Evolutionary conservation across 495 filamentous ascomycete species (phyloP), one percentile per base, ranked within the genome.

Genomic region (Xylaria nigripes): DNA sequence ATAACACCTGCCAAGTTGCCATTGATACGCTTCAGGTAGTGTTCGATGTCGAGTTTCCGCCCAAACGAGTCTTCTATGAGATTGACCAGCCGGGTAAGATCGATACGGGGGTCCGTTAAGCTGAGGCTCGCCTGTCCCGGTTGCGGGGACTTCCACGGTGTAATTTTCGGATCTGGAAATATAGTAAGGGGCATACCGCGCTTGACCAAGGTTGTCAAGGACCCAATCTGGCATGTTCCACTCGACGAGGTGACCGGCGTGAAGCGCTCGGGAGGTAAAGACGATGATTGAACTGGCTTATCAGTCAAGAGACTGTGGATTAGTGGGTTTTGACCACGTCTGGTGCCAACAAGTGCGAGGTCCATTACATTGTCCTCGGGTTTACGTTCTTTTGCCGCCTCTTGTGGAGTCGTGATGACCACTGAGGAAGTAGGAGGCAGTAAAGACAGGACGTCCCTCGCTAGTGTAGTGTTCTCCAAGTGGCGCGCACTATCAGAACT

Each of bases 291-390:
- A 19, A 88, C 74, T 1, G 93, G 93, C 64, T 95, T 92, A 69
- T 99, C 91, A 15, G 93, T 99, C 16, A 99, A 79, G 7, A 97
- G 84, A 60, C 94, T 97, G 69, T 97, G 93, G 50, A 99, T 96
- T 10, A 99, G 77, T 1, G 91, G 90, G 63, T 99, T 97, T 58
- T 87, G 83, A 64, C 85, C 84, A 47, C 81, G 77, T 55, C 89
- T 78, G 44, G 81, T 82, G 4, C 84, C 81, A 1, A 82, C 69
- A 27, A 81, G 71, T 59, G 54, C 76, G 65, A 53, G 71, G 52
- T 66, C 66, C 30, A 41, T 72, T 27, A 40, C 64, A 40, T 46
- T 71, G 66, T 27, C 80, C 73, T 32, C 80, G 81, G 55, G 53
- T 9, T 21, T 25, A 10, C 27, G 58, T 42, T 57, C 59, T 22